Evolutionary conservation across 305 asterid species (phyloP).

Genomic region (Fraxinus angustifolia): DNA sequence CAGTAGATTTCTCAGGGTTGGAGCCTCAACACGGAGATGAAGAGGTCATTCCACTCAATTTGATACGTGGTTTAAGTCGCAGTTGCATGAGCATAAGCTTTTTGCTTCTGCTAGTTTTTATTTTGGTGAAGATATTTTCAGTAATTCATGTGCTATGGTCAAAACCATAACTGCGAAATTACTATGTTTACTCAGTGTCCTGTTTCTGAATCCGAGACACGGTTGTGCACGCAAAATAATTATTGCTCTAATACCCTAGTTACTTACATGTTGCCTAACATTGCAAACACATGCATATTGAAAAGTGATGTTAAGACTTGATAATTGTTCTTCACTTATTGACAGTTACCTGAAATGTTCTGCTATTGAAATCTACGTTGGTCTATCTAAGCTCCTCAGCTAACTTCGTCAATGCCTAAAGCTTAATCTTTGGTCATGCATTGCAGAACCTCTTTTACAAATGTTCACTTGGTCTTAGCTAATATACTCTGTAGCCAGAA

Average conservation of each 20-base stretch:
- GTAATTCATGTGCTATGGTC: no score
- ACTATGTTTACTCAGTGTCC: slow-evolving; percentile 6
- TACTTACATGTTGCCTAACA: slow-evolving; percentile 9
- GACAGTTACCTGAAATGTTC: not conserved
- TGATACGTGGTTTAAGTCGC: slow-evolving; percentile 45
- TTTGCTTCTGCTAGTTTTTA: slow-evolving; percentile 11
- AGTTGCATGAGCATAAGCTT: slow-evolving; percentile 20
- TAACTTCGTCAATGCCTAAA: not conserved
- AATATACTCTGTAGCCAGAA: not conserved
- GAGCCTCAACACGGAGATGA: slow-evolving; percentile 95
- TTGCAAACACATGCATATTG: slow-evolving; percentile 7
- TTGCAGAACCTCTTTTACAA: not conserved
- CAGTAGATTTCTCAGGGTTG: slow-evolving; percentile 79
- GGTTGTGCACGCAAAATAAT: slow-evolving; percentile 2
- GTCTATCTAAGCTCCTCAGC: slow-evolving; percentile 6
- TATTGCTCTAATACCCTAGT: slow-evolving; percentile 8
- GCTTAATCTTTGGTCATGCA: not conserved
- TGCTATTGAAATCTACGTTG: slow-evolving; percentile 7
- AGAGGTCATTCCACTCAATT: slow-evolving; percentile 71
- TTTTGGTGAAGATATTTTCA: no score
- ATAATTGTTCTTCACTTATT: not conserved
- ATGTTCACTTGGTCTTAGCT: slow-evolving; percentile 20
- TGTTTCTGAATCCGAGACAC: slow-evolving; percentile 1
- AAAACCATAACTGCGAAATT: not conserved
- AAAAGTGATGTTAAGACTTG: slow-evolving; percentile 9